Percentiles rank a stretch among this genome's conserved stretches.
These are phyloP conservation scores for Penicillium sp. DNA, from an alignment of 2,329 filamentous ascomycete genomes.

Conservation along the genomic window DNA sequence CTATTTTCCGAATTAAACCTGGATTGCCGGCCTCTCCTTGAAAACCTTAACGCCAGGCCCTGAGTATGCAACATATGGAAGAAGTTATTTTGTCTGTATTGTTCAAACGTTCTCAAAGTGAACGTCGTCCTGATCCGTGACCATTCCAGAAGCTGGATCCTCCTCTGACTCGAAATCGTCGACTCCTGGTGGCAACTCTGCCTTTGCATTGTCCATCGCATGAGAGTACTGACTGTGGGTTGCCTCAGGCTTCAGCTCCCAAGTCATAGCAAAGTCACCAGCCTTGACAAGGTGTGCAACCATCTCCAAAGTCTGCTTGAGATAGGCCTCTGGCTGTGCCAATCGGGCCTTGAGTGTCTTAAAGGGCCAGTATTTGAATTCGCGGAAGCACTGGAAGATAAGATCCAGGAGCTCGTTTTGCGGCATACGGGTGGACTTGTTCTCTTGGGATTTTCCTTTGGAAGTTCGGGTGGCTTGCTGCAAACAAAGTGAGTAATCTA, in stretches of 20 bases:
- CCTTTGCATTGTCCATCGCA: constrained; percentile 49
- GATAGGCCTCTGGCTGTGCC: constrained; percentile 87
- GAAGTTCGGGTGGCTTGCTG: constrained; percentile 54
- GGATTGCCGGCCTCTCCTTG: not conserved
- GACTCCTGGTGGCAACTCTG: constrained; percentile 49
- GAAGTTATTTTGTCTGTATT: constrained; percentile 1
- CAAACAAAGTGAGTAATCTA: constrained; percentile 25
- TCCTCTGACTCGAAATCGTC: constrained; percentile 53
- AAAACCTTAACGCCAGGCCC: constrained; percentile 21
- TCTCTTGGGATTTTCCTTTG: constrained; percentile 57
- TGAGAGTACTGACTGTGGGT: constrained; percentile 51
- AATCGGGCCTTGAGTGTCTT: constrained; percentile 74
- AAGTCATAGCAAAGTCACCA: constrained; percentile 81
- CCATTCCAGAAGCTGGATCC: constrained; percentile 49
- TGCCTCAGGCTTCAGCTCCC: constrained; percentile 74
- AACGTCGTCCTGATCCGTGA: constrained; percentile 62
- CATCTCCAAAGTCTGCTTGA: constrained; percentile 79
- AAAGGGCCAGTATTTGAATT: constrained; percentile 93
- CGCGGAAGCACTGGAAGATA: constrained; percentile 77
- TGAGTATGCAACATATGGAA: constrained; percentile 27
- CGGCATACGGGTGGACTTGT: constrained; percentile 87
- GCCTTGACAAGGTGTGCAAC: constrained; percentile 79
- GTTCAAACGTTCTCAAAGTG: constrained; percentile 73
- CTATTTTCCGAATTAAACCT: not conserved
- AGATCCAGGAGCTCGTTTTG: constrained; percentile 83